phyloP scores from a whole-genome alignment of 352 stramenopile species.

The Peronospora belbahrii region DNA sequence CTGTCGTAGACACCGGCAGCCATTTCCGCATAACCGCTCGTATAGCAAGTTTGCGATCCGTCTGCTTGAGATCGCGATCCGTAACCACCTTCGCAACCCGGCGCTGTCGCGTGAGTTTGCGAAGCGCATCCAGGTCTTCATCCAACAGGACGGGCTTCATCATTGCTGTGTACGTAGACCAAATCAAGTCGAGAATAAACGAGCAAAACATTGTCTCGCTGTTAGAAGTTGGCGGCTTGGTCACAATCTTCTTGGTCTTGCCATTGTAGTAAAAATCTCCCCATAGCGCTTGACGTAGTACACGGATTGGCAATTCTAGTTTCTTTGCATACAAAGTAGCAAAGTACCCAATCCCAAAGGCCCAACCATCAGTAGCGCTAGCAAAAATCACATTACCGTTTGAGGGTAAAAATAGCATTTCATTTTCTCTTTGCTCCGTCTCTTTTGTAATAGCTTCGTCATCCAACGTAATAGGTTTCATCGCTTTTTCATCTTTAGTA shows the following conservation, averaged over 20 bases:
- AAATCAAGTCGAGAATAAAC: conserved; percentile 88
- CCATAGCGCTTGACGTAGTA: conserved; percentile 82
- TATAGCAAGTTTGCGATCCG: conserved; percentile 50
- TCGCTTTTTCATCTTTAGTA: conserved; percentile 10
- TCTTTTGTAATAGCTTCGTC: conserved; percentile 61
- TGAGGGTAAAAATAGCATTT: conserved; percentile 77
- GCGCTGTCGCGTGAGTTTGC: conserved; percentile 61
- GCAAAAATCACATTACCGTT: conserved; percentile 92
- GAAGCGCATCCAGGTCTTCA: conserved; percentile 39
- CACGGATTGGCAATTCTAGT: conserved; percentile 48
- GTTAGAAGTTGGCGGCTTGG: conserved; percentile 55
- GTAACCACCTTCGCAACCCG: conserved; percentile 57
- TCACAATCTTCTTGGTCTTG: conserved; percentile 88
- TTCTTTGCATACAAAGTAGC: conserved; percentile 68
- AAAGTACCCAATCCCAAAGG: conserved; percentile 85
- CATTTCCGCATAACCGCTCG: conserved; percentile 84
- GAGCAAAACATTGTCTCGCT: conserved; percentile 89
- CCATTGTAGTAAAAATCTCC: conserved; percentile 88
- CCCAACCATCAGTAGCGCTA: conserved; percentile 88
- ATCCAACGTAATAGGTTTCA: conserved; percentile 20
- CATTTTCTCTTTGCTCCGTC: conserved; percentile 54
- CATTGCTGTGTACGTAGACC: conserved; percentile 79
- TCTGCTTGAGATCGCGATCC: conserved; percentile 65
- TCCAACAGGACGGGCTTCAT: conserved; percentile 36
- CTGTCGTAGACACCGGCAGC: conserved; percentile 79